Conservation (phyloP, 352 stramenopile genomes). For the Aphanomyces astaci region DNA sequence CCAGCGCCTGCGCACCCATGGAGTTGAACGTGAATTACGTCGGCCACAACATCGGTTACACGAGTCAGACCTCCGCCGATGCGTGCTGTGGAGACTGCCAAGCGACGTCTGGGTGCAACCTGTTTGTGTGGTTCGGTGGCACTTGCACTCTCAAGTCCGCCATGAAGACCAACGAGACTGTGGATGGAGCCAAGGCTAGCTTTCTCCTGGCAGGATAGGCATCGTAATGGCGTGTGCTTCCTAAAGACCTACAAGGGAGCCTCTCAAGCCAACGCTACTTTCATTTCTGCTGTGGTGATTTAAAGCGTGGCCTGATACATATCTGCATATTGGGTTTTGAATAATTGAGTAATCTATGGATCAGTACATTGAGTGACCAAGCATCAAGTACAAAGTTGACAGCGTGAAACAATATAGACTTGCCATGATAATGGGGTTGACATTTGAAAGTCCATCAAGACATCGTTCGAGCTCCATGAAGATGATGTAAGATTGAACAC, state of each 20-base stretch:
- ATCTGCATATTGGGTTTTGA: no score
- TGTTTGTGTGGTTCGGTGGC: slow-evolving; percentile 18
- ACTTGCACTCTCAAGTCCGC: slow-evolving; percentile 26
- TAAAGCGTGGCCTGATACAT: no score
- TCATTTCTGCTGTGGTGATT: slow-evolving; percentile 13
- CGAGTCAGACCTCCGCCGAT: not conserved
- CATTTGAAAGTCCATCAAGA: no score
- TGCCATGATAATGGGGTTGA: no score
- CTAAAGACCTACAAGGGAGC: slow-evolving; percentile 19
- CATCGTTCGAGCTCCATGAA: no score
- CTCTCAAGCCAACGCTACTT: not conserved
- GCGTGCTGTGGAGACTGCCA: slow-evolving; percentile 2
- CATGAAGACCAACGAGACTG: not conserved
- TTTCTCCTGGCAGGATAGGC: not conserved
- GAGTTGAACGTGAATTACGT: not conserved
- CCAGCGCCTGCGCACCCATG: not conserved
- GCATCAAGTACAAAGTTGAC: no score
- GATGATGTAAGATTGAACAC: no score
- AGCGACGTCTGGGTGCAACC: not conserved
- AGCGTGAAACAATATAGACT: no score
- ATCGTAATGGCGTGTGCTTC: slow-evolving; percentile 18
- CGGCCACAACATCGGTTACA: not conserved
- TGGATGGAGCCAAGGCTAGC: not conserved
- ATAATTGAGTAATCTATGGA: no score
- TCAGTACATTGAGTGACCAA: no score